Base-by-base conservation (phyloP, 805 yeast genomes). In the Starmerella sp. region DNA sequence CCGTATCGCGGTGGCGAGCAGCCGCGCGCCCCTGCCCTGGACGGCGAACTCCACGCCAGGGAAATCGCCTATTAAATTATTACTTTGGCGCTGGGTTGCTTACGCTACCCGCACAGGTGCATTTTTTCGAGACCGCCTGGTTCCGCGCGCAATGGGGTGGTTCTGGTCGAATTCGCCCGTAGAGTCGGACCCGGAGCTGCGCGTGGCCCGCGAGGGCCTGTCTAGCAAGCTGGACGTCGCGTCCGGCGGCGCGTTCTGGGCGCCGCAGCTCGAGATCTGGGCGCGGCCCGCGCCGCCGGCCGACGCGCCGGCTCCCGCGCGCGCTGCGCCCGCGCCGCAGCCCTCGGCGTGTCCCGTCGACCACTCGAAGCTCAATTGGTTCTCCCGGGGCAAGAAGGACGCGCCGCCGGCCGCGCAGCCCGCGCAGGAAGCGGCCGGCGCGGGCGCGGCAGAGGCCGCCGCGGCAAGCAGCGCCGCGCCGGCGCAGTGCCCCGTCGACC, bases 81-180 rank as follows among this genome's bases (percentile, higher is more conserved):
- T 10, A 14, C 17, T 30, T n/a, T 13, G 47, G n/a, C 4, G 31
- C 31, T 14, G 50, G 11, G 15, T 15, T 28, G 34, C 31, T 28
- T 13, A 36, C 45, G 28, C 10, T 42, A 28, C 28, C 13, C 32
- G 8, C 43, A 6, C 30, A 22, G 32, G 11, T n/a, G 22, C 34
- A 22, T 30, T 43, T 43, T 43, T 43, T 29, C 46, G 34, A 11
- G 48, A 6, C 14, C 4, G 37, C 15, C 6, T 11, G 46, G 43
- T 8, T 43, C 29, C 13, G 22, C 37, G 30, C 35, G 39, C 50
- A 38, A 86, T 86, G 96, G 96, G 95, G 62, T 86, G 93, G 87
- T 86, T 88, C 67, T 88, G 96, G 96, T 84, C 91, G 45, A 80
- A 75, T 53, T 54, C 54, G 28, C 48, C 55, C 2, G 36, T 2